A percentile compares a stretch with the other conserved stretches of the same genome.
Conservation (phyloP, 306 rosid species). For the Rosa lucieae region DNA sequence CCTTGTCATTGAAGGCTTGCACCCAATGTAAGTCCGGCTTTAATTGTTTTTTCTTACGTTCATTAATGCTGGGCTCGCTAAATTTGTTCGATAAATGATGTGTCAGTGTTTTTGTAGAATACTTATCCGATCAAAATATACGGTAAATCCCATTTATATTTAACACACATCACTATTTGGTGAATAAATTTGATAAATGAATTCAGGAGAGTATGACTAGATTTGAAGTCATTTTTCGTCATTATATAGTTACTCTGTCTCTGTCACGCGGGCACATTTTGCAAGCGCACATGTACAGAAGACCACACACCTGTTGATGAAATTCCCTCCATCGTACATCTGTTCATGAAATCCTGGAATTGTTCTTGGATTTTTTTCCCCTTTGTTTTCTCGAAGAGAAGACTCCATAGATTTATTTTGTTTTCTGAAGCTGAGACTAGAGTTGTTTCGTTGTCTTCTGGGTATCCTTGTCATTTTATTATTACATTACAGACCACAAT, state of each 20-base stretch:
- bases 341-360: not conserved
- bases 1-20: constrained; percentile 96
- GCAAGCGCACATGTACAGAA: not conserved
- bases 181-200: not conserved
- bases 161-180: not conserved
- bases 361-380: not conserved
- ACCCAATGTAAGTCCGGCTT: constrained; percentile 76
- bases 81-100: not conserved
- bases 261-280: not conserved
- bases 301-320: constrained; percentile 11
- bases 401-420: not conserved
- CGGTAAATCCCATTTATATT: not conserved
- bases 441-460: not conserved
- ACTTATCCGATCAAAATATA: not conserved
- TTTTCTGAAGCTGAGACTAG: not conserved
- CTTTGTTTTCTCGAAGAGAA: not conserved
- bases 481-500: not conserved
- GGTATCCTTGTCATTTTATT: not conserved
- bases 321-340: not conserved
- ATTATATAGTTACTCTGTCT: not conserved
- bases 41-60: not conserved
- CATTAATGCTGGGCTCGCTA: not conserved
- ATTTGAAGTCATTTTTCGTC: not conserved
- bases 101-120: not conserved
- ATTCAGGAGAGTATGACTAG: too few species aligned